Conservation (phyloP, 2,329 filamentous ascomycete genomes). For the Dactylellina leptospora region DNA sequence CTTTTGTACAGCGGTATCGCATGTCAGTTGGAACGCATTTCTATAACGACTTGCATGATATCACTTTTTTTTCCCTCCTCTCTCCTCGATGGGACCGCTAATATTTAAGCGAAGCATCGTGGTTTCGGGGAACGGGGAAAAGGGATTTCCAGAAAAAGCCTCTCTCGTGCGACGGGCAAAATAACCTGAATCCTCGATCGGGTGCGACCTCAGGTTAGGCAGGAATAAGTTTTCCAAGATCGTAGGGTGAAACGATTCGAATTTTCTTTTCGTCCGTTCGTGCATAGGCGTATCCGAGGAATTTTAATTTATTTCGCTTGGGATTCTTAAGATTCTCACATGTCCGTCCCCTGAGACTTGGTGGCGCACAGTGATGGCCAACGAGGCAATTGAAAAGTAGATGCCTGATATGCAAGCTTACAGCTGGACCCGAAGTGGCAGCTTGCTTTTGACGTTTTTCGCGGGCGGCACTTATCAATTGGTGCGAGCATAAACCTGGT, state of each 20-base stretch:
- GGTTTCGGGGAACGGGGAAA: slow-evolving; percentile 14
- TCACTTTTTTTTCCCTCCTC: slow-evolving; percentile 6
- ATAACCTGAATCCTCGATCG: too few species aligned
- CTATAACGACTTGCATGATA: slow-evolving; percentile 30
- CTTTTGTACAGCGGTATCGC: slow-evolving; percentile 22
- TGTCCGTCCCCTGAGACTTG: slow-evolving; percentile 43
- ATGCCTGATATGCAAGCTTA: slow-evolving; percentile 52
- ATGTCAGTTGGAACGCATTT: slow-evolving; percentile 11
- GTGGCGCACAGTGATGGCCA: slow-evolving; percentile 42
- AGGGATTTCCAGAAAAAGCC: not conserved
- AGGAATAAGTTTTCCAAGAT: slow-evolving; percentile 32
- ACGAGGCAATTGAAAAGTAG: slow-evolving; percentile 48
- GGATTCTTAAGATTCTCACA: slow-evolving; percentile 39
- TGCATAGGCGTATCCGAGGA: slow-evolving; percentile 29
- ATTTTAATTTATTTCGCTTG: slow-evolving; percentile 12
- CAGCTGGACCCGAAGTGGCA: slow-evolving; percentile 45
- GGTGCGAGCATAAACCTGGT: slow-evolving; percentile 33
- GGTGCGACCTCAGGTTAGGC: slow-evolving; percentile 11
- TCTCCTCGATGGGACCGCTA: slow-evolving; percentile 4
- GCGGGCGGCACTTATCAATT: slow-evolving; percentile 47
- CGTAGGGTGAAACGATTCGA: slow-evolving; percentile 29
- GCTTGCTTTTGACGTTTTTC: slow-evolving; percentile 48
- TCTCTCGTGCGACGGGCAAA: slow-evolving; percentile 13
- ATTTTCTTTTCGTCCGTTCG: slow-evolving; percentile 13
- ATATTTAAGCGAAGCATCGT: slow-evolving; percentile 16